A percentile compares a stretch with the other conserved stretches of the same genome.
Evolutionary conservation across 2,329 filamentous ascomycete species (phyloP).

Genomic region (Shiraia sp.): DNA sequence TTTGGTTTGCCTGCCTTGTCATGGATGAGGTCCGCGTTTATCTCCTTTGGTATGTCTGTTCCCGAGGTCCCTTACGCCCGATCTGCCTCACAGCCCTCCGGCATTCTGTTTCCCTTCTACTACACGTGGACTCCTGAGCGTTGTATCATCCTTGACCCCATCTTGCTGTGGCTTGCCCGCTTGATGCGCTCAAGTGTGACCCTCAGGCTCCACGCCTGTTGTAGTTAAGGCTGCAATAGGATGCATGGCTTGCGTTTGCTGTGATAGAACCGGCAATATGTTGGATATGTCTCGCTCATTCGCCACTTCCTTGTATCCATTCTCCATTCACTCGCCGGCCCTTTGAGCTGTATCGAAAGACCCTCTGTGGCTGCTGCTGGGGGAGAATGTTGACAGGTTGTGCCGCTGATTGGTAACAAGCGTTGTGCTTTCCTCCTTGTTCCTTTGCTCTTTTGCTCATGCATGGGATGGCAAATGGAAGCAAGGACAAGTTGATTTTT

Average conservation of each 20-base stretch:
- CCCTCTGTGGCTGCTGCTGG: slow-evolving; percentile 42
- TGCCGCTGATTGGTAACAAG: slow-evolving; percentile 49
- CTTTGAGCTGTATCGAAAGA: slow-evolving; percentile 43
- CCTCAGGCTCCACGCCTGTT: slow-evolving; percentile 24
- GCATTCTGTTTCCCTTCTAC: slow-evolving; percentile 28
- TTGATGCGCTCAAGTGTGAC: slow-evolving; percentile 34
- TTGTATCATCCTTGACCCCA: slow-evolving; percentile 27
- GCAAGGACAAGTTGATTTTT: slow-evolving; percentile 5
- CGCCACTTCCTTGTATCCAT: slow-evolving; percentile 33
- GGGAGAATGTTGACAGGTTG: slow-evolving; percentile 28
- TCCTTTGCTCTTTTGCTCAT: slow-evolving; percentile 12
- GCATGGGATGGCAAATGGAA: slow-evolving; percentile 12
- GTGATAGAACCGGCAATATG: slow-evolving; percentile 47
- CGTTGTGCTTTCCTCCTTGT: slow-evolving; percentile 44
- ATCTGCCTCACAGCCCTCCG: slow-evolving; percentile 43
- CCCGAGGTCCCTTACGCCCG: slow-evolving; percentile 51
- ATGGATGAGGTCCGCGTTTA: slow-evolving; percentile 35
- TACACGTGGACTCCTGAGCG: slow-evolving; percentile 17
- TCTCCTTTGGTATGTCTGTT: slow-evolving; percentile 47
- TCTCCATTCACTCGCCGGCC: slow-evolving; percentile 36
- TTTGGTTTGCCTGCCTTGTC: slow-evolving; percentile 12
- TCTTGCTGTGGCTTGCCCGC: slow-evolving; percentile 47
- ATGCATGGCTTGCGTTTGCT: slow-evolving; percentile 24
- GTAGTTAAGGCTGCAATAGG: slow-evolving; percentile 33
- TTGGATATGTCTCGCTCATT: slow-evolving; percentile 50